Evolutionary conservation across 1,284 basidiomycete species (phyloP), one percentile per base, ranked within the genome.

Genomic region (Cutaneotrichosporon curvatum): DNA sequence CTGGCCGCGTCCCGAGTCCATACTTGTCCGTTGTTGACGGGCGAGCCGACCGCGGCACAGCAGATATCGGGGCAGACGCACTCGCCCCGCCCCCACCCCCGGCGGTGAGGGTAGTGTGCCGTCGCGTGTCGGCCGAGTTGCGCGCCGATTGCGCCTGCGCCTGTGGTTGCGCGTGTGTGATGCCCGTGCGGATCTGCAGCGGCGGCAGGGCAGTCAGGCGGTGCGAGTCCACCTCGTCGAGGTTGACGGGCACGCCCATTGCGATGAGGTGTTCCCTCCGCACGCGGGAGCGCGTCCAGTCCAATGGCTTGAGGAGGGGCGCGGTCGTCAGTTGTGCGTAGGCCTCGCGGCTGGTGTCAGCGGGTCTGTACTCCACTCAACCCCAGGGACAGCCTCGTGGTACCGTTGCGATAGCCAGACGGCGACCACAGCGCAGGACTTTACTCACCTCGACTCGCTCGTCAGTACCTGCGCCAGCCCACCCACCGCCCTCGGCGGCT

Each of bases 271-370:
- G 87, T 61, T 90, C 86, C 40, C 88, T 76, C 47, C 90, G 80
- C 60, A 87, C 87, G 37, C 85, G 80, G 41, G 88, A 91, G 35
- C 88, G 81, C 46, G 82, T 88, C 90, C 90, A 95, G 61, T 87
- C 91, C 39, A 89, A 82, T 14, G 87, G 84, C 65, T 84, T 70
- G 41, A 82, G 79, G 9, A 69, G 60, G 1, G 73, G 67, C 2
- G 69, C 57, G 5, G 65, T 65, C 1, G 65, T 68, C 74, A 55
- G 82, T 51, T 78, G 76, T 45, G 82, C 80, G 71, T 87, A 87
- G 42, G 87, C 70, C 53, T 82, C 77, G 43, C 87, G 87, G 65
- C 87, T 90, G 66, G 46, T 53, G 54, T 22, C 11, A 36, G 40
- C 20, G 21, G 2, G 4, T 15, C 2, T n/a, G 3, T 11, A 14